Conservation (phyloP, 176 grass and related monocot genomes). For the Pharus latifolius region DNA sequence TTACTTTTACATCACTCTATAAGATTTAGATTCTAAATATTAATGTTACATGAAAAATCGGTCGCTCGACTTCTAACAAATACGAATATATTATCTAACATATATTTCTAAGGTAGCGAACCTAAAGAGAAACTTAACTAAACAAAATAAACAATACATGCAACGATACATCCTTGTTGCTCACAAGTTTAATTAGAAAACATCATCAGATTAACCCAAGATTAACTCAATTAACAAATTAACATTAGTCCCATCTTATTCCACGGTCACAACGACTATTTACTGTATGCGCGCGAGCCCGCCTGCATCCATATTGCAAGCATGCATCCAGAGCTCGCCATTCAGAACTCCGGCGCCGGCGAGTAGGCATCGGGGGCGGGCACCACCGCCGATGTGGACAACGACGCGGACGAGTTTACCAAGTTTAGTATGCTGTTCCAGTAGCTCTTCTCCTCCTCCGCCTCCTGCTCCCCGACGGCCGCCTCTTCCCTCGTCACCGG, state of each 20-base stretch:
- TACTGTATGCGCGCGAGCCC: slow-evolving; percentile 7
- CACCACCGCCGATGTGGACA: neutral
- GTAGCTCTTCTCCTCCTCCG: slow-evolving; percentile 46
- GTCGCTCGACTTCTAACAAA: too few relatives aligned
- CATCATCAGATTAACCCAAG: slow-evolving; percentile 22
- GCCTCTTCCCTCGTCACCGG: neutral
- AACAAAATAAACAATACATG: slow-evolving; percentile 3
- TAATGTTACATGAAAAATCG: too few relatives aligned
- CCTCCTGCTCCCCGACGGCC: slow-evolving; percentile 15
- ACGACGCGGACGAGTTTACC: slow-evolving; percentile 29
- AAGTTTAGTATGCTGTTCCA: slow-evolving; percentile 54
- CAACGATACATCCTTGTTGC: neutral
- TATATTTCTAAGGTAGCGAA: too few relatives aligned
- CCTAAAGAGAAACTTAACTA: neutral
- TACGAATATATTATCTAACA: too few relatives aligned
- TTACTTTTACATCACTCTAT: too few relatives aligned
- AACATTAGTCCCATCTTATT: slow-evolving; percentile 37
- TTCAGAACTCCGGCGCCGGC: slow-evolving; percentile 29
- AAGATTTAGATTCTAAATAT: too few relatives aligned
- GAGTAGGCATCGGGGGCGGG: slow-evolving; percentile 14
- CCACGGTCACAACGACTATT: slow-evolving; percentile 18
- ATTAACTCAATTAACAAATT: slow-evolving; percentile 9
- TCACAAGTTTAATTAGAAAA: slow-evolving; percentile 12
- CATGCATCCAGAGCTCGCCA: neutral
- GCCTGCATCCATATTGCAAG: neutral